These are phyloP conservation scores for Trypanosoma grayi DNA, from an alignment of 208 protist genomes.

Conservation along the genomic window DNA sequence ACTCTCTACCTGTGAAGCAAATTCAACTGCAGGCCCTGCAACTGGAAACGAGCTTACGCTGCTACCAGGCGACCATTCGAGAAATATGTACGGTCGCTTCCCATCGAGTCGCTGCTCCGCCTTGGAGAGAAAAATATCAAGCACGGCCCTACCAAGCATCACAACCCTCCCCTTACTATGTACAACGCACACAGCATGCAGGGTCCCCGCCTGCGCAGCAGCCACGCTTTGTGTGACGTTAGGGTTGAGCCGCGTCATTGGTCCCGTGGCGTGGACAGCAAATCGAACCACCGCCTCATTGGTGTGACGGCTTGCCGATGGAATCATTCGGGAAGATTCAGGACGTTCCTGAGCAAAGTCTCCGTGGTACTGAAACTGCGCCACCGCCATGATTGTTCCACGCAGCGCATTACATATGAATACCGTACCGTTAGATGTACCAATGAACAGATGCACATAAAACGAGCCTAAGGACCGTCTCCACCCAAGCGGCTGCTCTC, in stretches of 20 bases:
- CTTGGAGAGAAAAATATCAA: constrained; percentile 59
- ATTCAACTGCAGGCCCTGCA: constrained; percentile 54
- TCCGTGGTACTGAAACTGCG: constrained; percentile 55
- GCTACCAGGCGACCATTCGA: constrained; percentile 58
- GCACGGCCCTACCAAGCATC: constrained; percentile 37
- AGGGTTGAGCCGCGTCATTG: constrained; percentile 14
- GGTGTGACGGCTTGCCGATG: neutral
- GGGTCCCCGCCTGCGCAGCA: neutral
- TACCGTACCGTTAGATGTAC: constrained; percentile 76
- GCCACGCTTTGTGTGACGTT: constrained; percentile 14
- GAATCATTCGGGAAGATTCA: neutral
- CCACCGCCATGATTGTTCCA: constrained; percentile 67
- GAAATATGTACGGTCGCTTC: constrained; percentile 43
- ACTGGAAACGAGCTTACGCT: constrained; percentile 49
- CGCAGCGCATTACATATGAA: constrained; percentile 77
- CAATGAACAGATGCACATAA: constrained; percentile 83
- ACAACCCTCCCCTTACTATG: constrained; percentile 66
- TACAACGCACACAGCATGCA: constrained; percentile 51
- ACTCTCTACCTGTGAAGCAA: constrained; percentile 41
- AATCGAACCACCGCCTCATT: constrained; percentile 63
- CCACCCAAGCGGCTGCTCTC: neutral
- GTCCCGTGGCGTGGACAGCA: constrained; percentile 29
- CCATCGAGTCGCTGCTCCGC: constrained; percentile 49
- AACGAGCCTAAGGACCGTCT: constrained; percentile 18
- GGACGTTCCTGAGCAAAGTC: neutral